phyloP scores from a whole-genome alignment of 805 yeast genomes.

The Debaryomyces maramus region DNA sequence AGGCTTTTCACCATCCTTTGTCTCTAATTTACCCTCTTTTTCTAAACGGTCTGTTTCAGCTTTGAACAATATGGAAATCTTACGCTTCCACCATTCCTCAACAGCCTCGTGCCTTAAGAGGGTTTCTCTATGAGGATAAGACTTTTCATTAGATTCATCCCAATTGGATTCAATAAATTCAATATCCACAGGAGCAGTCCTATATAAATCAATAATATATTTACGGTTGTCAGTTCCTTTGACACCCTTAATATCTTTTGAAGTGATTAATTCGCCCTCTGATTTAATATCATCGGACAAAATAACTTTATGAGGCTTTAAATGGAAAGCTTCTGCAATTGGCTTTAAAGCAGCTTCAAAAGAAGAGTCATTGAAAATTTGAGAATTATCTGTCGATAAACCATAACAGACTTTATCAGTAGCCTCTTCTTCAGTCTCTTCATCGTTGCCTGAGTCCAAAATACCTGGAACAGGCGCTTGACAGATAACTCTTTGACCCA shows the following conservation, averaged over 20 bases:
- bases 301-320: conserved; percentile 66
- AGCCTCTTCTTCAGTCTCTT: conserved; percentile 29
- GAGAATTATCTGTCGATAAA: conserved; percentile 56
- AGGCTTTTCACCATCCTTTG: conserved; percentile 42
- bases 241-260: conserved; percentile 83
- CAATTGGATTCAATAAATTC: conserved; percentile 65
- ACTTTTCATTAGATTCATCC: conserved; percentile 34
- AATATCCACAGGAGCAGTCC: conserved; percentile 83
- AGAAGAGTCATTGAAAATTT: conserved; percentile 48
- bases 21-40: conserved; percentile 32
- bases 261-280: conserved; percentile 55
- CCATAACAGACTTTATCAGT: conserved; percentile 71
- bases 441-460: conserved; percentile 47
- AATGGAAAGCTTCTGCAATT: conserved; percentile 74
- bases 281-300: conserved; percentile 42
- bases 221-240: conserved; percentile 81
- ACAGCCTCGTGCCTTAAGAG: conserved; percentile 85
- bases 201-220: conserved; percentile 80
- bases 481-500: conserved; percentile 84
- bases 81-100: conserved; percentile 82
- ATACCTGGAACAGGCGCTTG: conserved; percentile 97
- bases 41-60: conserved; percentile 50
- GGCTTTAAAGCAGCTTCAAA: conserved; percentile 58
- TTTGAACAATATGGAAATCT: conserved; percentile 54
- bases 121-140: conserved; percentile 81